These are phyloP conservation scores for Heliamphora pulchella DNA, from an alignment of 179 eudicot species.

Conservation along the genomic window DNA sequence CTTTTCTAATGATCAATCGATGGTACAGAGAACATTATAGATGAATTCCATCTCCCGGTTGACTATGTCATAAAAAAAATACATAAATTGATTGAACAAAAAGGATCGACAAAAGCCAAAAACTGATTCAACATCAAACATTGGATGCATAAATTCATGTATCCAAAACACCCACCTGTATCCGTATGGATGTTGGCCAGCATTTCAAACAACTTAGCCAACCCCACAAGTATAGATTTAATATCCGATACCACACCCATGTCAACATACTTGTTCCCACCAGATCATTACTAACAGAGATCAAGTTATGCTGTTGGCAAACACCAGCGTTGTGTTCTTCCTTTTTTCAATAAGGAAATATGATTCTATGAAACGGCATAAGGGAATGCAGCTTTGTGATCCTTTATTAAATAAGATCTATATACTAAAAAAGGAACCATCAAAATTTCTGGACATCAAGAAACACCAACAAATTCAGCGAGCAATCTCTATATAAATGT, in stretches of 20 bases:
- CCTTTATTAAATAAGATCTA: too few species aligned
- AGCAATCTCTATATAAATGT: too few species aligned
- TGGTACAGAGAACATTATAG: neutral
- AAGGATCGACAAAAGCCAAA: neutral
- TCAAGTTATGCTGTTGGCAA: neutral
- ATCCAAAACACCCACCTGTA: too few species aligned
- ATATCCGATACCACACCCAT: neutral
- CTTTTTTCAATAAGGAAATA: too few species aligned
- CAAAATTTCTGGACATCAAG: too few species aligned
- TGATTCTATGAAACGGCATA: too few species aligned
- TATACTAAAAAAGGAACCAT: too few species aligned
- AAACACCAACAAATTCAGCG: too few species aligned
- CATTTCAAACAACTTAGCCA: neutral
- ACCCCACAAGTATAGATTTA: neutral
- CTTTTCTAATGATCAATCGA: neutral
- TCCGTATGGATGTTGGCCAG: too few species aligned
- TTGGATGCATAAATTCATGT: too few species aligned
- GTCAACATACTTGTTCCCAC: neutral
- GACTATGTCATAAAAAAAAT: neutral
- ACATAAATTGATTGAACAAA: neutral
- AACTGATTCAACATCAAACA: neutral
- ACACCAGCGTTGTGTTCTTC: neutral
- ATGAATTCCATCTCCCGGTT: slow-evolving; percentile 11
- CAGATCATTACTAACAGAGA: neutral
- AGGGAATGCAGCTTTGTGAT: too few species aligned